Percentiles rank a stretch among this genome's conserved stretches.
These are phyloP conservation scores for Lichtheimia corymbifera DNA, from an alignment of 371 early-diverging fungal genomes.

Conservation along the genomic window DNA sequence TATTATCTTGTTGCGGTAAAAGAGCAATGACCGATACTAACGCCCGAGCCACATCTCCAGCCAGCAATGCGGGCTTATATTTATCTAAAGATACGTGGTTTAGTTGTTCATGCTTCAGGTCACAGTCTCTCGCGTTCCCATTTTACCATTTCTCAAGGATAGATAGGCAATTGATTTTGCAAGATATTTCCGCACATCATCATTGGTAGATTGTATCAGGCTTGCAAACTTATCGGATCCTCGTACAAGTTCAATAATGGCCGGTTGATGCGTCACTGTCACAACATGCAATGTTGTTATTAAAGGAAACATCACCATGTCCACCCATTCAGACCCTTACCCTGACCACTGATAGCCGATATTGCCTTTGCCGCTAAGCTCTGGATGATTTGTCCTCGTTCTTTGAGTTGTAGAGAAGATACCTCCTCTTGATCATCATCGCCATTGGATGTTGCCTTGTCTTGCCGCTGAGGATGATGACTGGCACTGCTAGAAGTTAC, in stretches of 20 bases:
- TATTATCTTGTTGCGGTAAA: constrained; percentile 19
- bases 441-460: background rate
- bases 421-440: constrained; percentile 3
- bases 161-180: constrained; percentile 63
- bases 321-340: constrained; percentile 17
- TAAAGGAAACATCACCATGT: constrained; percentile 12
- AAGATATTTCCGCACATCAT: constrained; percentile 53
- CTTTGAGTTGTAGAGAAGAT: constrained; percentile 20
- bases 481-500: background rate
- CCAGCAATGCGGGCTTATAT: constrained; percentile 53
- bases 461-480: background rate
- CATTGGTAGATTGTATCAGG: constrained; percentile 34
- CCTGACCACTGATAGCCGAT: constrained; percentile 42
- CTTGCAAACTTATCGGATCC: constrained; percentile 30
- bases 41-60: constrained; percentile 49
- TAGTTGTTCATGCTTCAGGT: background rate
- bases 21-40: constrained; percentile 38
- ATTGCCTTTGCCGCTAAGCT: constrained; percentile 47
- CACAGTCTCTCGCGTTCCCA: background rate
- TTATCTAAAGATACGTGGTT: constrained; percentile 30
- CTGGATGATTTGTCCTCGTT: constrained; percentile 33
- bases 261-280: constrained; percentile 34
- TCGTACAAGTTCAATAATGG: constrained; percentile 39
- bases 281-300: too few relatives aligned
- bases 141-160: constrained; percentile 57